Evolutionary conservation across 345 rosid genomes (phyloP), one percentile per base, ranked within the genome.

Genomic region (Salix koriyanagi): DNA sequence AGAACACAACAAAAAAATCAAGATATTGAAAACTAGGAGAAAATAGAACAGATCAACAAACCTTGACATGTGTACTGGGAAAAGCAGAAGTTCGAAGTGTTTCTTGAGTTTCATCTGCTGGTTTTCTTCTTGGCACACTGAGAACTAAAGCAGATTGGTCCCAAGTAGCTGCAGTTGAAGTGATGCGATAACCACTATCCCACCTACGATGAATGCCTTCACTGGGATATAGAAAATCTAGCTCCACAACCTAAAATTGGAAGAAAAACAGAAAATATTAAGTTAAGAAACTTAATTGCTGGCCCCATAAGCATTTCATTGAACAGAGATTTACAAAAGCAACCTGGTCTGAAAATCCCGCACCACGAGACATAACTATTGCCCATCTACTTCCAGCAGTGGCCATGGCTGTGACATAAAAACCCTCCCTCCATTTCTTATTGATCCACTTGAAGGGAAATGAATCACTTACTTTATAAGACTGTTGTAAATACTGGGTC

Each of bases 401-500:
- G 68, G 98, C 96, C 99, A 95, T 93, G 15, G 96, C 83, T 61
- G 99, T 95, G 72, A 95, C 98, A 79, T 84, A 90, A 81, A 90
- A 93, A 18, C 96, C 98, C 81, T 95, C 99, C 77, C 87, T 88
- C 99, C 99, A 95, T 75, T 93, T 95, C 86, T 93, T 95, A 78
- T 93, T 93, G 75, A 95, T 95, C 99, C 99, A 93, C 91, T 93
- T 93, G 80, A 87, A 96, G 74, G 99, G 99, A 80, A 96, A 96
- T 21, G 98, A 87, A 80, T 96, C 98, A 5, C 99, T 93, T 42
- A 93, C 98, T 90, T 96, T 96, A 76, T 96, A 96, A 2, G 99
- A 96, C 83, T 96, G 99, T 84, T 96, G 99, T 85, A 90, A 72
- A 86, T 91, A 96, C 70, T 89, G 94, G 13, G 96, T 93, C 69